Evolutionary conservation across 2,329 filamentous ascomycete genomes (phyloP), one percentile per base, ranked within the genome.

Genomic region (Xylaria digitata): DNA sequence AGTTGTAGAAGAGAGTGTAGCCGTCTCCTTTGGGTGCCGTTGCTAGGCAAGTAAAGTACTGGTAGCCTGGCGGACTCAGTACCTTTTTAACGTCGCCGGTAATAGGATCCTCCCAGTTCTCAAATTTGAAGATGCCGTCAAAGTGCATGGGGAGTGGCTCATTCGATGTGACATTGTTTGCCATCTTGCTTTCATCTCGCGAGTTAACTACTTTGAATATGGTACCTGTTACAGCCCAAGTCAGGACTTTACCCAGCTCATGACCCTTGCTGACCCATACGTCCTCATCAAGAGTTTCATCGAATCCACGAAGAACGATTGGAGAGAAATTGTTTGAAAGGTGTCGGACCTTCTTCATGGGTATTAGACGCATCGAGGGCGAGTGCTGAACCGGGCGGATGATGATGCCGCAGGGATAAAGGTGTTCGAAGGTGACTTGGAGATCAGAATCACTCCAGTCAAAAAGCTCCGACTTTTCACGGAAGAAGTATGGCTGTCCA

Each of bases 301-400:
- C 42, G 32, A 65, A 65, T 1, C 62, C 62, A 32, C 62, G 62
- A 2, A 65, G 48, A 17, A 65, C 30, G 1, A 65, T 45, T 19
- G 62, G 62, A 40, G 62, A 53, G 49, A 65, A 65, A 17, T 60
- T 17, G 49, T 54, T 54, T n/a, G 62, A 60, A 11, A 65, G 62
- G 3, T 54, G 48, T 23, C 62, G 62, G 6, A 60, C 55, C 23
- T 60, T 60, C 17, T 60, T 19, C 48, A 65, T 65, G 13, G 62
- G 62, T 46, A 65, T 54, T 21, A 60, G 23, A 40, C 55, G 55
- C 48, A 60, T 60, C 9, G 62, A 60, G 19, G 62, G 30, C 30
- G 62, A 54, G 40, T 21, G 32, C 6, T 48, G 46, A 9, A 54
- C 55, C 17, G 62, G 62, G 15, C 62, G 55, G 30, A 63, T 9